Evolutionary conservation across 495 filamentous ascomycete genomes (phyloP).

Genomic region (Paragyromitra xinjiangensis): DNA sequence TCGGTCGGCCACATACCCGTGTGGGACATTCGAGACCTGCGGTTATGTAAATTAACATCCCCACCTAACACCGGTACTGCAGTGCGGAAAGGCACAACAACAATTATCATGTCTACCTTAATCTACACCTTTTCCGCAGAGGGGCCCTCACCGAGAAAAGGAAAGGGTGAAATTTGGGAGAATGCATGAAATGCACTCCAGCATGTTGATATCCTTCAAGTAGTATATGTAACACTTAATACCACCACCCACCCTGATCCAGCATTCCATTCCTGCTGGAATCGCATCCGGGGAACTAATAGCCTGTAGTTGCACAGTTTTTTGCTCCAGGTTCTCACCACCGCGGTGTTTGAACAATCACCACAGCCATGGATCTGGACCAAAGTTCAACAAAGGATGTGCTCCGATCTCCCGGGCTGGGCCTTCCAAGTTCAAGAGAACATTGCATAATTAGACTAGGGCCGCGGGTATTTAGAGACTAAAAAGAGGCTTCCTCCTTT

Average conservation of each 20-base stretch:
- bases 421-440: not conserved
- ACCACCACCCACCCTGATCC: not conserved
- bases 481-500: not conserved
- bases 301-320: not conserved
- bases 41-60: conserved; percentile 8
- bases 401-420: conserved; percentile 7
- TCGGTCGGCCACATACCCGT: too few species aligned
- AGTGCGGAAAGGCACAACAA: not conserved
- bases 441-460: conserved; percentile 3
- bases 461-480: not conserved
- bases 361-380: not conserved
- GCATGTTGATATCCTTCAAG: conserved; percentile 10
- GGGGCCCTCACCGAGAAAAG: not conserved
- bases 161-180: not conserved
- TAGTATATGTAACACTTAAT: not conserved
- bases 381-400: not conserved
- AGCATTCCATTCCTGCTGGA: not conserved
- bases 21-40: conserved; percentile 7
- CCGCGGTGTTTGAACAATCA: not conserved
- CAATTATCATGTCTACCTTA: not conserved
- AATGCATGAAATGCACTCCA: not conserved
- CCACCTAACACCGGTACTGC: not conserved
- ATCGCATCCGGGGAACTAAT: not conserved
- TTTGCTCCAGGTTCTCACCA: not conserved
- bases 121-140: not conserved